Base-by-base conservation (phyloP, 2,329 filamentous ascomycete species). In the Aspergillus puulaauensis region DNA sequence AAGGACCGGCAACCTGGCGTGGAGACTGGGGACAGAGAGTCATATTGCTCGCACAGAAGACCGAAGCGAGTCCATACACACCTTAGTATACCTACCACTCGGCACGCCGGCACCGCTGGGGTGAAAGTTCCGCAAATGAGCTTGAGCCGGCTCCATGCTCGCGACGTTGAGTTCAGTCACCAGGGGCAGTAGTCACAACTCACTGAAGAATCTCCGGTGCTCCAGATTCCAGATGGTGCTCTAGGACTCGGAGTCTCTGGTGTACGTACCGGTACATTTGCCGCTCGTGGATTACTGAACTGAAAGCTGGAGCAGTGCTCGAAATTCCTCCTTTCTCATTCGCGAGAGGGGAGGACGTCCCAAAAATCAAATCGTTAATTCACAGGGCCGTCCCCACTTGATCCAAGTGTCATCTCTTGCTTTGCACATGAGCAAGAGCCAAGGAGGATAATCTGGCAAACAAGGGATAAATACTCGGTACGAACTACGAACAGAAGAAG, bases 41-140 rank as follows among this genome's bases (percentile, higher is more conserved):
- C 35, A 37, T 37, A n/a, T 17, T 45, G 17, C 15, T 61, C 59
- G 59, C 59, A 61, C 56, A 61, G 48, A 61, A 61, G 48, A 19
- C 59, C 59, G 59, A 58, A 33, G 40, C 39, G 15, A 56, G 19
- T 24, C 24, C 12, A 49, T 31, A 31, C 27, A 11, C 27, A 21
- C 27, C n/a, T 35, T n/a, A 4, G 24, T 21, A 37, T 44, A 14
- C 21, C 6, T 15, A 31, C 23, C 19, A 17, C 19, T 39, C 53
- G 46, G 53, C 27, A 35, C 35, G 14, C 33, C 45, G 52, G 52
- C 54, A 46, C 54, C 21, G 24, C 45, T 40, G 39, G 15, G 14
- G 15, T 50, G 23, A 14, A 33, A 35, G 21, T 47, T 44, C 39
- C 46, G 53, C 46, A 44, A 41, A 52, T 52, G 41, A 46, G 33